Base-by-base conservation (phyloP, 2,329 filamentous ascomycete genomes). In the Diaporthe eres region DNA sequence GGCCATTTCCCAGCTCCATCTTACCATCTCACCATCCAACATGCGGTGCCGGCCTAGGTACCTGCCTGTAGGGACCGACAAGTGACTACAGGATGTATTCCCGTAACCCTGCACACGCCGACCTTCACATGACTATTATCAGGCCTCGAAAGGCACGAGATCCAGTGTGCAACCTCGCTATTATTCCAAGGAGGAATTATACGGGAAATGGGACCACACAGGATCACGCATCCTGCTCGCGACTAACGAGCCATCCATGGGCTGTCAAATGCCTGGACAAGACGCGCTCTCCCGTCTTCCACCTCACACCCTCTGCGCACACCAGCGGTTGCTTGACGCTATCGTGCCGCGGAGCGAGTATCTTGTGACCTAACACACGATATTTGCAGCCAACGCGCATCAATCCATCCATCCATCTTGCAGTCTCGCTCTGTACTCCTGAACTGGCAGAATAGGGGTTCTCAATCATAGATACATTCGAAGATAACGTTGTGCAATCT, bases 1-100 rank as follows among this genome's bases (percentile, higher is more conserved):
- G 47, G 65, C 65, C 65, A 68, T 53, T 68, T 53, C 65, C 47
- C 9, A 34, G 63, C 44, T 37, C 28, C 47, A 31, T 53, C 63
- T 68, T 68, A 31, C 63, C 65, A 31, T 53, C 63, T 68, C 42
- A 31, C 63, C 65, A 68, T 39, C 28, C 65, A 68, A 68, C 65
- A 68, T 13, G 65, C 34, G 61, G 9, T 65, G 47, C 65, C 44
- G 37, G 19, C 44, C 44, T 49, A 6, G 6, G 15, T 17, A 49
- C 8, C 44, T 49, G 42, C 17, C 42, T 44, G 42, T 49, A 19
- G 17, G 17, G 5, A 55, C 12, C 25, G 25, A 53, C 51, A 13
- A 25, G 25, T 28, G 51, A 28, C 25, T 28, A 25, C 25, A 25
- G 9, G 5, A 22, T n/a, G 19, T n/a, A 49, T 8, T 39, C 6